Base-by-base conservation (phyloP, 345 rosid genomes). In the Cardiospermum halicacabum region DNA sequence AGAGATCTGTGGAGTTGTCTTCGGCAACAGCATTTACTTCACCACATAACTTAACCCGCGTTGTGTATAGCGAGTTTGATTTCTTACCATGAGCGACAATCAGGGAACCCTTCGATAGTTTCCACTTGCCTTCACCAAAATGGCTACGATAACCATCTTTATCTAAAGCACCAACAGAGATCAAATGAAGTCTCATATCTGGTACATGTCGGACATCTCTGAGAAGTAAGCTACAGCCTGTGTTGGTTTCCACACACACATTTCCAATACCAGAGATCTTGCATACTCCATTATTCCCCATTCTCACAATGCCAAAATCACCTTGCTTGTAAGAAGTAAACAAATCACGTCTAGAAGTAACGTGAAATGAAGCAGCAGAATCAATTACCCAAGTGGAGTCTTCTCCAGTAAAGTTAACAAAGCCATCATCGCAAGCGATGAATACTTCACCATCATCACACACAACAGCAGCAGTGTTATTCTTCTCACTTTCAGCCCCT, bases 361-460 rank as follows among this genome's bases (percentile, higher is more conserved):
- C 56, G 11, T 66, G 56, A 45, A 56, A 9, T 10, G 31, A 40
- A 16, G 64, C 30, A 66, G 27, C n/a, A 15, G 5, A 54, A 36
- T 66, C 53, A 54, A 25, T 56, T 54, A 56, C 53, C 50, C 18
- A 47, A 47, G 30, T 21, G 3, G 36, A 21, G 18, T 68, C 3
- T 11, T 49, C 19, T 3, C 56, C 5, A 12, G 53, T 5, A 10
- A 67, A 7, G 22, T 56, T 67, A 2, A 56, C 12, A 2, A 6
- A 10, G 11, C 48, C 28, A 5, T 24, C 25, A 31, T 47, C 36
- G 10, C 10, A 47, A 18, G 28, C 18, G 12, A 67, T n/a, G n/a
- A n/a, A n/a, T n/a, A n/a, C n/a, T n/a, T n/a, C n/a, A n/a, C n/a
- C n/a, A n/a, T n/a, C n/a, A n/a, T n/a, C n/a, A n/a, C n/a, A n/a